Base-by-base conservation (phyloP, 768 basidiomycete species). In the Pulveroboletus sp. region DNA sequence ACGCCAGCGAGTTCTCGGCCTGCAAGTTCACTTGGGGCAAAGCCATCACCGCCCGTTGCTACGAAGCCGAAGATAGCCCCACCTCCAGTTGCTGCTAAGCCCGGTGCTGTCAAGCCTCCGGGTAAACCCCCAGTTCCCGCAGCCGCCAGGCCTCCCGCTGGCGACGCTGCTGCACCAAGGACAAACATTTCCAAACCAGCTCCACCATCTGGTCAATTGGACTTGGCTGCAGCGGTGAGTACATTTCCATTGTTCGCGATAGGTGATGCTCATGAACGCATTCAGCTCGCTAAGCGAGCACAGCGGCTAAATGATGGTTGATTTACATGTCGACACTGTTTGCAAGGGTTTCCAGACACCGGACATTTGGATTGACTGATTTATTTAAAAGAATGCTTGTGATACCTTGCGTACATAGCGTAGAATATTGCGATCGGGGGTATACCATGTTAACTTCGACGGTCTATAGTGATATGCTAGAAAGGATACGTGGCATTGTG, bases 141-240 rank as follows among this genome's bases (percentile, higher is more conserved):
- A 46, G 80, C 82, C 14, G 60, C 83, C 7, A 69, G 81, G 49
- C 85, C 77, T 19, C 59, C 65, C 9, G 72, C 58, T 71, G 29
- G 49, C 17, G 56, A 52, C 27, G 69, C 51, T 69, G 65, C 72
- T 17, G 62, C 67, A 19, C 63, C 69, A 27, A 75, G 71, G 44
- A 65, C 73, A 21, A 71, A 61, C 14, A 61, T 66, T 17, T 75
- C 72, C 53, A 72, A 72, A 33, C 69, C 70, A 40, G 67, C 69
- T 33, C 77, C 75, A 6, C 67, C 72, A 4, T 77, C 77, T 27
- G 80, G 77, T 14, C 90, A 92, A 60, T 54, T 90, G 69, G 92
- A 92, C 69, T 70, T 94, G 53, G 89, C 92, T 49, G 90, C 91
- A 54, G 85, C 80, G 41, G 88, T 94, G 57, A 74, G 87, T 50